Conservation (phyloP, 192 early-diverging fungal genomes). For the Lobosporangium transversale region DNA sequence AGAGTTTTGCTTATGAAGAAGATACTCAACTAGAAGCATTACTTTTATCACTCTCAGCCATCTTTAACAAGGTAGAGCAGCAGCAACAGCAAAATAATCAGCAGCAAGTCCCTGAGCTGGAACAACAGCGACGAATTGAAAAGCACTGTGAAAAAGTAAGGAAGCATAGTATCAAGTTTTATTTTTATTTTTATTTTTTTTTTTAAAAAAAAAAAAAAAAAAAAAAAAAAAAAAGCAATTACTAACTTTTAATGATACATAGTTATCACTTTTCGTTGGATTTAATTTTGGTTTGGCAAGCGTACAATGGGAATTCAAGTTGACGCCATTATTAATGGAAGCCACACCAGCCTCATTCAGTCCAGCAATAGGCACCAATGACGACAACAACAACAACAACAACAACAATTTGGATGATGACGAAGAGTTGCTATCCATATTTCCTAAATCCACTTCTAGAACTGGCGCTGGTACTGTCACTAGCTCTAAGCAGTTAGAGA, state of each 20-base stretch:
- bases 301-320: constrained; percentile 46
- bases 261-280: constrained; percentile 14
- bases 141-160: too few relatives aligned
- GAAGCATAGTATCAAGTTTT: too few relatives aligned
- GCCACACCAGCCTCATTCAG: neutral
- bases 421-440: neutral
- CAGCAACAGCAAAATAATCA: too few relatives aligned
- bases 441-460: neutral
- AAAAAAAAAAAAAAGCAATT: too few relatives aligned
- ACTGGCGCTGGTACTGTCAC: too few relatives aligned
- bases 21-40: constrained; percentile 44
- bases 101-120: too few relatives aligned
- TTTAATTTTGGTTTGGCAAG: constrained; percentile 36
- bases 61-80: constrained; percentile 12
- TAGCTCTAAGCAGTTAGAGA: too few relatives aligned
- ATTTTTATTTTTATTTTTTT: too few relatives aligned
- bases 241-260: neutral
- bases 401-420: neutral
- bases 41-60: constrained; percentile 23
- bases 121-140: too few relatives aligned
- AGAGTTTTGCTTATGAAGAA: constrained; percentile 48
- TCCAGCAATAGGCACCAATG: neutral
- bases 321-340: constrained; percentile 22
- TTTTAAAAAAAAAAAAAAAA: too few relatives aligned
- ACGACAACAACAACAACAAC: neutral